Conservation (phyloP, 1,284 basidiomycete genomes). For the Puccinia polysora region DNA sequence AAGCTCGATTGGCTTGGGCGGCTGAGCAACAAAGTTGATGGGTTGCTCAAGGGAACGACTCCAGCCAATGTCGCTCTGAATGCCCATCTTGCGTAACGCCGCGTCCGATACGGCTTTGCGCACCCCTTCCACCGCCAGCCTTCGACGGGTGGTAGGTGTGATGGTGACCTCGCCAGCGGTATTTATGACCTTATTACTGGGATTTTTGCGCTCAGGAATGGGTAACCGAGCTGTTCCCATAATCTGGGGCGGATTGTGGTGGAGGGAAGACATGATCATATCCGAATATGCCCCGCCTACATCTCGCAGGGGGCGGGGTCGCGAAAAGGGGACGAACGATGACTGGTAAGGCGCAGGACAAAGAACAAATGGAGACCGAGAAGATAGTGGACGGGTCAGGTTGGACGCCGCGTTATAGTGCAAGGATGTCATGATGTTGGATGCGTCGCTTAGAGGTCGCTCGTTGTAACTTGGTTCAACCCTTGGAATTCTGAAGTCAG, state of each 20-base stretch:
- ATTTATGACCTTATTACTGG: background rate
- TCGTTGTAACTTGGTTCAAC: background rate
- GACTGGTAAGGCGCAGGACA: background rate
- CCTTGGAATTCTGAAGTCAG: background rate
- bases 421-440: slow-evolving; percentile 18
- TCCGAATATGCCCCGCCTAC: background rate
- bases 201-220: background rate
- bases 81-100: slow-evolving; percentile 31
- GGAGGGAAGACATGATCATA: background rate
- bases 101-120: slow-evolving; percentile 22
- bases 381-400: background rate
- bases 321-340: background rate
- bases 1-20: background rate
- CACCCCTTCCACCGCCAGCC: slow-evolving; percentile 20
- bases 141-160: slow-evolving; percentile 10
- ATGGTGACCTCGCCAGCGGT: background rate
- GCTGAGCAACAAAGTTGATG: background rate
- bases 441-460: slow-evolving; percentile 15
- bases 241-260: background rate
- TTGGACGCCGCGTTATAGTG: background rate
- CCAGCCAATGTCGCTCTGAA: background rate
- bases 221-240: background rate
- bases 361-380: slow-evolving; percentile 4
- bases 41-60: background rate
- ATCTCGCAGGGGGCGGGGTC: background rate